phyloP scores from a whole-genome alignment of 2,329 filamentous ascomycete genomes.

The Clarireedia paspali region DNA sequence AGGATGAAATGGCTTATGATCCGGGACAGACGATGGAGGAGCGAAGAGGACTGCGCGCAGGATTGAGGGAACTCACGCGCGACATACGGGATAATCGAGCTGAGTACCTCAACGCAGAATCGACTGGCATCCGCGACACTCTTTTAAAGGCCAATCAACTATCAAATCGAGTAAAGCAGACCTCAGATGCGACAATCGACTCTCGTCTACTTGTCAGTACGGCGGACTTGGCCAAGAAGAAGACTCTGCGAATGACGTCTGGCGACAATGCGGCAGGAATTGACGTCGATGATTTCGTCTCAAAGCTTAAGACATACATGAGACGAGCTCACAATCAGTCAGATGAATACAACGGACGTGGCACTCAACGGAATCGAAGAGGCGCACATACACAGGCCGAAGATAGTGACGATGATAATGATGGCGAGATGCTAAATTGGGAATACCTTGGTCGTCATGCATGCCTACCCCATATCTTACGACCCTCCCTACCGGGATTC shows the following conservation, averaged over 20 bases:
- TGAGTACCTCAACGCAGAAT: constrained; percentile 61
- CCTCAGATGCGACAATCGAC: constrained; percentile 83
- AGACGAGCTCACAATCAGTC: constrained; percentile 51
- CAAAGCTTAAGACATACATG: constrained; percentile 87
- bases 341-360: constrained; percentile 37
- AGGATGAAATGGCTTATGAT: constrained; percentile 54
- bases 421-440: constrained; percentile 80
- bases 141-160: constrained; percentile 59
- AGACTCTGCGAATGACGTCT: constrained; percentile 64
- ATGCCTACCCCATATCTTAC: constrained; percentile 62
- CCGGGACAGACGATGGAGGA: constrained; percentile 74
- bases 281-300: constrained; percentile 86
- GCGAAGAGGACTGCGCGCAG: constrained; percentile 62
- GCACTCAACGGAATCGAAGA: constrained; percentile 32
- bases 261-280: constrained; percentile 68
- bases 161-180: constrained; percentile 70
- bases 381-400: constrained; percentile 33
- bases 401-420: constrained; percentile 59
- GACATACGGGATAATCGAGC: constrained; percentile 57
- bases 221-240: constrained; percentile 73
- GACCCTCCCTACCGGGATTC: constrained; percentile 75
- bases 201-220: constrained; percentile 76
- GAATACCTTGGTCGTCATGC: constrained; percentile 71
- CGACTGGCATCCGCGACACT: constrained; percentile 56
- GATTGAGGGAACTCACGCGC: constrained; percentile 60